Conservation (phyloP, 2,329 filamentous ascomycete genomes). For the Coniochaeta sp. region DNA sequence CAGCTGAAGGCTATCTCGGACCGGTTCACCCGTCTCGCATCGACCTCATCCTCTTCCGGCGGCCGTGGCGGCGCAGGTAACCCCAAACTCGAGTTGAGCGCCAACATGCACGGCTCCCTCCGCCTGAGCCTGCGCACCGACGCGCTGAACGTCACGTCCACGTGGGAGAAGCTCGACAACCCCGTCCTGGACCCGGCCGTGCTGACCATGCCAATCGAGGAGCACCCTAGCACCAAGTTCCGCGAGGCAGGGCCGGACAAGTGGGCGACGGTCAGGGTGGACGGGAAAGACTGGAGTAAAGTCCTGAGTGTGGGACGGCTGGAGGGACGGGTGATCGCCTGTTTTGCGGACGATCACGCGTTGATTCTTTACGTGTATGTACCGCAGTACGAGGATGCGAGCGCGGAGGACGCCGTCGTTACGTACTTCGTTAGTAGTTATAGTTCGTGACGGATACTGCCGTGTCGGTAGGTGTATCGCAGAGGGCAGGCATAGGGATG, state of each 20-base stretch:
- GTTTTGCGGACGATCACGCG: conserved; percentile 74
- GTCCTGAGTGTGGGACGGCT: conserved; percentile 89
- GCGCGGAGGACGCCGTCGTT: conserved; percentile 64
- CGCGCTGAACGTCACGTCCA: conserved; percentile 73
- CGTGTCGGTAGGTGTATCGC: too few species aligned
- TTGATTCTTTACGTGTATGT: conserved; percentile 80
- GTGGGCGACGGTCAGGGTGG: conserved; percentile 86
- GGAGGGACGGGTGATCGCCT: conserved; percentile 88
- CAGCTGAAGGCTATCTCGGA: conserved; percentile 93
- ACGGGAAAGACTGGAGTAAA: conserved; percentile 88
- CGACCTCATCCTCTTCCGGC: conserved; percentile 33
- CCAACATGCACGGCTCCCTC: conserved; percentile 90
- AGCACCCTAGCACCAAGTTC: conserved; percentile 78
- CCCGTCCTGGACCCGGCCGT: conserved; percentile 77
- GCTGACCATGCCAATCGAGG: conserved; percentile 62
- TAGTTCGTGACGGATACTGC: conserved; percentile 18
- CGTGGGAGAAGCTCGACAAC: conserved; percentile 81
- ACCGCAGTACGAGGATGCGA: conserved; percentile 59
- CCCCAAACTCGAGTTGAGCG: conserved; percentile 76
- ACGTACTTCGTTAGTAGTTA: conserved; percentile 44
- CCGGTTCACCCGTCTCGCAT: conserved; percentile 82
- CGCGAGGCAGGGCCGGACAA: conserved; percentile 68
- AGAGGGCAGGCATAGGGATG: too few species aligned
- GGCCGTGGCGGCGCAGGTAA: conserved; percentile 16
- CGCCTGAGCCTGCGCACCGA: conserved; percentile 77